phyloP scores from a whole-genome alignment of 2,329 filamentous ascomycete species.

The Hymenoscyphus scutula region DNA sequence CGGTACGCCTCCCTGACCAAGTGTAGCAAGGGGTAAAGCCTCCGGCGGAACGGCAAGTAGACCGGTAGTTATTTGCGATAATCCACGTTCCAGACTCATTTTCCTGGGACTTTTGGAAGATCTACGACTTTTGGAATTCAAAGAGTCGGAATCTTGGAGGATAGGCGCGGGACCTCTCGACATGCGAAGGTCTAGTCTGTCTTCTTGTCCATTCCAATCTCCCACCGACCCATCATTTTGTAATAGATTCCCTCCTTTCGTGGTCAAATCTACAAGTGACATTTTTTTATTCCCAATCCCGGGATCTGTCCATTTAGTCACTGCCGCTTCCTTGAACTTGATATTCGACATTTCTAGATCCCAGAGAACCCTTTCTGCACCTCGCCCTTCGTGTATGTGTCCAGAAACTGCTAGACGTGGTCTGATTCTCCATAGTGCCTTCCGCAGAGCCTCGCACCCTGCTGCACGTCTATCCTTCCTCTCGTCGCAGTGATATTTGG shows the following conservation, averaged over 20 bases:
- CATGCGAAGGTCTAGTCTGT: not conserved
- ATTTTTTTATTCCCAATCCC: conserved; percentile 55
- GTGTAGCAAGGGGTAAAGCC: conserved; percentile 28
- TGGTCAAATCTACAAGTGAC: conserved; percentile 61
- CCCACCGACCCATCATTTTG: conserved; percentile 44
- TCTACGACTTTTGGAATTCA: not conserved
- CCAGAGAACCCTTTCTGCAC: conserved; percentile 63
- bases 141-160: too few species aligned
- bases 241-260: conserved; percentile 41
- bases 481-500: conserved; percentile 58
- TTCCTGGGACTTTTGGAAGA: not conserved
- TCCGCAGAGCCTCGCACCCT: conserved; percentile 61
- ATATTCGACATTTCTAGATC: conserved; percentile 42
- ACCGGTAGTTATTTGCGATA: conserved; percentile 15
- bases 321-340: conserved; percentile 45
- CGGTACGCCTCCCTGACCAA: conserved; percentile 43
- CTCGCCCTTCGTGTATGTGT: conserved; percentile 68
- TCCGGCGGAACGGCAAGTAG: conserved; percentile 20
- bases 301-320: conserved; percentile 57
- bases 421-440: conserved; percentile 57
- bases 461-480: conserved; percentile 39
- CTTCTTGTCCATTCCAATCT: conserved; percentile 5
- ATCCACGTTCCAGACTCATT: conserved; percentile 13
- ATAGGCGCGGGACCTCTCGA: not conserved
- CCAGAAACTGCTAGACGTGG: conserved; percentile 68